Percentiles rank a stretch among this genome's conserved stretches.
Evolutionary conservation across 768 basidiomycete genomes (phyloP).

Genomic region (Suillus clintonianus): DNA sequence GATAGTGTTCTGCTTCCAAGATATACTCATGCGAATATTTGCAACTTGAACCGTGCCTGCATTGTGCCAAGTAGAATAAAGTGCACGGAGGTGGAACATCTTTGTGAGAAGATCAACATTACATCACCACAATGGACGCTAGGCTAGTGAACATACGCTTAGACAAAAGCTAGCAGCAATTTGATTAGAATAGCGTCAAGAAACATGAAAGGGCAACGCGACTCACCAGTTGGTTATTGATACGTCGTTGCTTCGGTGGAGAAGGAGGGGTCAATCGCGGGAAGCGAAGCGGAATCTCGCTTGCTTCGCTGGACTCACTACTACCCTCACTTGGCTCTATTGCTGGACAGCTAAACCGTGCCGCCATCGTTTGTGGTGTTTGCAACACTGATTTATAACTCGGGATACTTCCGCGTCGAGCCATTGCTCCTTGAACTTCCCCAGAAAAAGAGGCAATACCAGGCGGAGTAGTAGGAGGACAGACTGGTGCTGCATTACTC

Average conservation of each 20-base stretch:
- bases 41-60: conserved; percentile 60
- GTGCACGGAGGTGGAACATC: conserved; percentile 71
- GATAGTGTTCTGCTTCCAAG: conserved; percentile 53
- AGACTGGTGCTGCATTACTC: background rate
- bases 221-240: conserved; percentile 58
- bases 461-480: conserved; percentile 4
- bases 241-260: conserved; percentile 38
- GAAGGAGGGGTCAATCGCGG: conserved; percentile 34
- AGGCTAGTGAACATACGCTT: conserved; percentile 50
- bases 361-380: conserved; percentile 16
- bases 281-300: conserved; percentile 31
- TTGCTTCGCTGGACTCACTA: conserved; percentile 48
- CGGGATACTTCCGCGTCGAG: conserved; percentile 27
- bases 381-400: conserved; percentile 47
- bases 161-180: conserved; percentile 47
- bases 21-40: conserved; percentile 66
- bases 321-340: conserved; percentile 47
- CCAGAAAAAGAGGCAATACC: conserved; percentile 2
- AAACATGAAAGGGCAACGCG: conserved; percentile 20
- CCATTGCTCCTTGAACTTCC: conserved; percentile 15
- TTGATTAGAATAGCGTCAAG: background rate
- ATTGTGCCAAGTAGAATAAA: conserved; percentile 61
- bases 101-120: conserved; percentile 21
- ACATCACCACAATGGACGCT: conserved; percentile 2
- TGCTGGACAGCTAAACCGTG: conserved; percentile 38